Percentiles rank a stretch among this genome's conserved stretches.
phyloP scores from a whole-genome alignment of 2,329 filamentous ascomycete genomes.

The Fusarium chaquense region DNA sequence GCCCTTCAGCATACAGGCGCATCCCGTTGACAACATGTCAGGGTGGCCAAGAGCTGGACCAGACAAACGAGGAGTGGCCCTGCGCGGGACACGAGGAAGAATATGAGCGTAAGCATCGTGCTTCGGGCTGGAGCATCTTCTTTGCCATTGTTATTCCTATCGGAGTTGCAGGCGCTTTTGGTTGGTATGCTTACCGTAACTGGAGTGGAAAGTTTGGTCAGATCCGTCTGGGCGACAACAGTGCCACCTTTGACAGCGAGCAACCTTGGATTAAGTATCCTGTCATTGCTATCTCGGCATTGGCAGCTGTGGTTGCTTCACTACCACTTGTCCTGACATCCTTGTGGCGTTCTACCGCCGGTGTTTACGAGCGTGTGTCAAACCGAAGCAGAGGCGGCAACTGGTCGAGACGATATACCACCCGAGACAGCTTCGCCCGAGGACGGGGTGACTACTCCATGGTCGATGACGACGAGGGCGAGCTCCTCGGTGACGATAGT shows the following conservation, averaged over 20 bases:
- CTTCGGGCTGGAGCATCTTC: conserved; percentile 81
- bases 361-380: conserved; percentile 63
- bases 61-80: conserved; percentile 63
- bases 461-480: conserved; percentile 94
- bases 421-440: conserved; percentile 87
- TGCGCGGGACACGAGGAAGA: conserved; percentile 88
- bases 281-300: conserved; percentile 76
- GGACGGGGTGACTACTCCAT: conserved; percentile 88
- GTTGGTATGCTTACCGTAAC: conserved; percentile 86
- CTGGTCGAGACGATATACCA: conserved; percentile 81
- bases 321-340: conserved; percentile 79
- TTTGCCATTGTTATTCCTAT: conserved; percentile 86
- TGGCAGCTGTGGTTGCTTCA: conserved; percentile 69
- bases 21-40: conserved; percentile 90
- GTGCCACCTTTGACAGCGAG: conserved; percentile 71
- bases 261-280: conserved; percentile 85
- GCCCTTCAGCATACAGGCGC: conserved; percentile 87
- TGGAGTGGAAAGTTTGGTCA: conserved; percentile 93
- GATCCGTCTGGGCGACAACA: conserved; percentile 84
- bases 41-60: conserved; percentile 81
- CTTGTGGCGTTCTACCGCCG: conserved; percentile 75
- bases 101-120: conserved; percentile 77
- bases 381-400: conserved; percentile 61
- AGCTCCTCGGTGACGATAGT: conserved; percentile 91
- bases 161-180: conserved; percentile 74